A percentile compares a stretch with the other conserved stretches of the same genome.
These are phyloP conservation scores for Microdochium bolleyi DNA, from an alignment of 2,329 filamentous ascomycete genomes.

Conservation along the genomic window DNA sequence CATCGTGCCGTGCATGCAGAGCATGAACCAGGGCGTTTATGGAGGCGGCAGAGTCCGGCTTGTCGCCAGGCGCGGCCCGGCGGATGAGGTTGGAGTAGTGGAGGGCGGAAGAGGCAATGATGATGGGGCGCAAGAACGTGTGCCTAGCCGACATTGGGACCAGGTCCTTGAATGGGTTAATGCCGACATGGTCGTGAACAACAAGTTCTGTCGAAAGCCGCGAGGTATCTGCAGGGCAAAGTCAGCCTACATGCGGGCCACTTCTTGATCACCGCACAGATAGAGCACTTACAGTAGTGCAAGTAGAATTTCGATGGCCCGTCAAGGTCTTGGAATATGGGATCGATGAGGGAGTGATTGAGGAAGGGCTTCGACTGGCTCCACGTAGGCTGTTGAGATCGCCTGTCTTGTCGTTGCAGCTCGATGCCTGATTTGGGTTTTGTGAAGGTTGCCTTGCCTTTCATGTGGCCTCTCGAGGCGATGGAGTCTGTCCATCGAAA, in stretches of 20 bases:
- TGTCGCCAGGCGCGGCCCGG: slow-evolving; percentile 18
- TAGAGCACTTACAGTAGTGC: slow-evolving; percentile 37
- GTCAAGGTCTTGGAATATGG: slow-evolving; percentile 45
- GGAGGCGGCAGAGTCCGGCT: slow-evolving; percentile 7
- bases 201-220: slow-evolving; percentile 46
- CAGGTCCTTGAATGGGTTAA: slow-evolving; percentile 40
- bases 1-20: slow-evolving; percentile 36
- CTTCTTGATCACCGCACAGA: not conserved
- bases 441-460: slow-evolving; percentile 9
- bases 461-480: slow-evolving; percentile 38
- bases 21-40: slow-evolving; percentile 35
- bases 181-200: slow-evolving; percentile 30
- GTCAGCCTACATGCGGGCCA: not conserved
- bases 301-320: slow-evolving; percentile 36
- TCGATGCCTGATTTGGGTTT: slow-evolving; percentile 6
- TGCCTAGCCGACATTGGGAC: slow-evolving; percentile 36
- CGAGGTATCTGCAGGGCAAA: slow-evolving; percentile 10
- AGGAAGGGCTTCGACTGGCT: not conserved
- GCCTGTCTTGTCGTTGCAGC: not conserved
- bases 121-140: slow-evolving; percentile 37
- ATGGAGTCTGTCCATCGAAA: slow-evolving; percentile 51
- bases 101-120: slow-evolving; percentile 39
- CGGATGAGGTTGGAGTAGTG: slow-evolving; percentile 38
- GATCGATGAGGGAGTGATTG: slow-evolving; percentile 35
- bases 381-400: not conserved